A percentile compares a stretch with the other conserved stretches of the same genome.
Conservation (phyloP, 2,329 filamentous ascomycete species). For the Fusarium falciforme region DNA sequence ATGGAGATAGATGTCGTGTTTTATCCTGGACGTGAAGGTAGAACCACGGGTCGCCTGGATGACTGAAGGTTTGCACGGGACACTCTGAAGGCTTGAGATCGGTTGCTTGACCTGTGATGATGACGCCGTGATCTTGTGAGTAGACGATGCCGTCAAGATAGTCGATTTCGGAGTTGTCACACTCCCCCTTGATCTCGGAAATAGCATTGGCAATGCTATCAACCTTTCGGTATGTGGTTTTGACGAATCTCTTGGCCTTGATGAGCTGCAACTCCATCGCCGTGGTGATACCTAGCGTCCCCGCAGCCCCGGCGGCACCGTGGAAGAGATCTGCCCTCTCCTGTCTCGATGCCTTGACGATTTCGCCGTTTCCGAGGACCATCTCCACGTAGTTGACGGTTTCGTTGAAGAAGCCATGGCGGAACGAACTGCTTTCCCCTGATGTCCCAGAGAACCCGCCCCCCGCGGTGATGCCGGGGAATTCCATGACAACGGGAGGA, state of each 20-base stretch:
- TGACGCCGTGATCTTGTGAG: conserved; percentile 59
- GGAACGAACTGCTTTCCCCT: conserved; percentile 75
- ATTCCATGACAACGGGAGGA: conserved; percentile 76
- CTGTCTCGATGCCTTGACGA: conserved; percentile 59
- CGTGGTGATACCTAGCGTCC: conserved; percentile 71
- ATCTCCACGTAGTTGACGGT: conserved; percentile 73
- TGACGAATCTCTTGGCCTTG: conserved; percentile 64
- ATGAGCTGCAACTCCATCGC: conserved; percentile 68
- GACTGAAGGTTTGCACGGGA: conserved; percentile 57
- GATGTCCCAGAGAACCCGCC: conserved; percentile 75
- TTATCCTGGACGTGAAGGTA: conserved; percentile 68
- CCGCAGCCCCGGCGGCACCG: conserved; percentile 68
- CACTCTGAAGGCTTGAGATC: conserved; percentile 8
- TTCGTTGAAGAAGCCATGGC: conserved; percentile 73
- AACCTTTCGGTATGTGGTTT: conserved; percentile 64
- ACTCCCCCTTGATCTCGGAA: conserved; percentile 48
- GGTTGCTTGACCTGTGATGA: conserved; percentile 64
- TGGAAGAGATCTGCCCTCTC: conserved; percentile 67
- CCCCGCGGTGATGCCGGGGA: conserved; percentile 76
- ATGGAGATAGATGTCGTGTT: neutral
- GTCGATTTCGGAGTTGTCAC: conserved; percentile 47
- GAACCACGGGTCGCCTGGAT: conserved; percentile 71
- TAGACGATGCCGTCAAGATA: conserved; percentile 72
- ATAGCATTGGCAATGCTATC: conserved; percentile 57
- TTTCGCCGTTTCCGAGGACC: conserved; percentile 67